These are phyloP conservation scores for Eimeria sp. DNA, from an alignment of 169 alveolate species.

Conservation along the genomic window DNA sequence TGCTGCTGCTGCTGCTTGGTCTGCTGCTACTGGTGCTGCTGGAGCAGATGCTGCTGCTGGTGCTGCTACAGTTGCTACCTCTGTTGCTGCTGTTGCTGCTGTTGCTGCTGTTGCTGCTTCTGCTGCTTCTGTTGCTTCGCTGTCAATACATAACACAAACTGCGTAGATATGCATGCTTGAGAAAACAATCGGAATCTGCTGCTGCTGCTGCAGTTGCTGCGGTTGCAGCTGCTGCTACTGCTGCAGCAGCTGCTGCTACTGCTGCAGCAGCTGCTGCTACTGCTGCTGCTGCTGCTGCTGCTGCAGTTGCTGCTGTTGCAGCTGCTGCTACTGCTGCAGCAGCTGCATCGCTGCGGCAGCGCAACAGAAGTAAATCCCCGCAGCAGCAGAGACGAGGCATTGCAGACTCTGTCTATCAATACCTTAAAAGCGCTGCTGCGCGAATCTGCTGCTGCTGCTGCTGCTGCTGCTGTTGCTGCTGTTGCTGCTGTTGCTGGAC, in stretches of 20 bases:
- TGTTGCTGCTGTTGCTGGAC: not conserved
- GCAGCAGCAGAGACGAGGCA: slow-evolving; percentile 48
- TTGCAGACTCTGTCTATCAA: slow-evolving; percentile 1
- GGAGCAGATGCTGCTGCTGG: not conserved
- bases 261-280: slow-evolving; percentile 36
- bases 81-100: slow-evolving; percentile 26
- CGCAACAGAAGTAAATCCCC: slow-evolving; percentile 40
- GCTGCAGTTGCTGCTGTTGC: not conserved
- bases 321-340: slow-evolving; percentile 55
- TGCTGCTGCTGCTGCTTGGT: not conserved
- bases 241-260: not conserved
- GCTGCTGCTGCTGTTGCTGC: slow-evolving; percentile 64
- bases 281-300: slow-evolving; percentile 17
- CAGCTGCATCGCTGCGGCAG: not conserved
- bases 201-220: slow-evolving; percentile 36
- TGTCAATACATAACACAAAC: not conserved
- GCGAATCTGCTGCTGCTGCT: slow-evolving; percentile 56
- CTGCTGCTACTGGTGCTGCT: not conserved
- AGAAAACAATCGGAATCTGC: not conserved
- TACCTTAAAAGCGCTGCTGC: not conserved
- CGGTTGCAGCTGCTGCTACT: not conserved
- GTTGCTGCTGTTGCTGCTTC: not conserved
- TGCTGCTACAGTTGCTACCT: not conserved
- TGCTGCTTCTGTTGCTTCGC: not conserved
- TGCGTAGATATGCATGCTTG: slow-evolving; percentile 54